phyloP scores from a whole-genome alignment of 345 rosid species.

The Angophora floribunda region DNA sequence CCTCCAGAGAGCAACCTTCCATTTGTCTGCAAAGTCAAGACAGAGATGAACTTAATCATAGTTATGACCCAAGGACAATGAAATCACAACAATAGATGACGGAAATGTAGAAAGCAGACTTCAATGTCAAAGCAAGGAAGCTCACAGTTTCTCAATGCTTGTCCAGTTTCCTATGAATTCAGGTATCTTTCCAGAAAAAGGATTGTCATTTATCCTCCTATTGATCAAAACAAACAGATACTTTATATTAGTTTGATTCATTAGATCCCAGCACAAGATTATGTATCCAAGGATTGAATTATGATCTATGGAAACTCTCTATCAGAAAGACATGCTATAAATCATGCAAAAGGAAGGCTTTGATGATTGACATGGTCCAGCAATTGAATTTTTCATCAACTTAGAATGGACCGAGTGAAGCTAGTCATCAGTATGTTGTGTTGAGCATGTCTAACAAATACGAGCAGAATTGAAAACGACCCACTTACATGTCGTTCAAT shows the following conservation, averaged over 20 bases:
- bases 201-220: conserved; percentile 77
- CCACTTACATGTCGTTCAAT: conserved; percentile 55
- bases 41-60: neutral
- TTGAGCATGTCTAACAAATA: neutral
- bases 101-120: neutral
- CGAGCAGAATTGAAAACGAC: neutral
- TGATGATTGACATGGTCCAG: neutral
- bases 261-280: neutral
- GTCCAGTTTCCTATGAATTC: conserved; percentile 56
- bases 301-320: neutral
- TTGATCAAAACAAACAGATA: neutral
- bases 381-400: neutral
- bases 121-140: neutral
- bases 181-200: conserved; percentile 65
- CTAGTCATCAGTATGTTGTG: neutral
- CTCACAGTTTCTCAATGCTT: conserved; percentile 60
- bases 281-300: neutral
- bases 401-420: neutral
- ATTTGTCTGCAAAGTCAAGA: conserved; percentile 44
- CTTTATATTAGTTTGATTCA: neutral
- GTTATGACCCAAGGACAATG: neutral
- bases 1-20: conserved; percentile 66
- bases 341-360: neutral
- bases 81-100: neutral
- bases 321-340: neutral